phyloP scores from a whole-genome alignment of 495 filamentous ascomycete genomes.

The Baudoinia panamericana region DNA sequence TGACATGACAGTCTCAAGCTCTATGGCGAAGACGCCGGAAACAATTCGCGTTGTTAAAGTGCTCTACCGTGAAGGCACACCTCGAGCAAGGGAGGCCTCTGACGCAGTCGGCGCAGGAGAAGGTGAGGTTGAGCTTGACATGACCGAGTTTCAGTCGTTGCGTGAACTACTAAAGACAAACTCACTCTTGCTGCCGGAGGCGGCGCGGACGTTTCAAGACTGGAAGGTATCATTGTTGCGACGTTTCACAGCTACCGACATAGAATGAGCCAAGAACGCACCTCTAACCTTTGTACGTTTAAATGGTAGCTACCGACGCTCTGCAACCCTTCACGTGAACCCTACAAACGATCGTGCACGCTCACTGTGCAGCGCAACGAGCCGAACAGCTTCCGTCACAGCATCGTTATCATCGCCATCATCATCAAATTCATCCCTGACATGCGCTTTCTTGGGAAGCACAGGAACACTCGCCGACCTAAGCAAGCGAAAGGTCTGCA shows the following conservation, averaged over 20 bases:
- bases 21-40: conserved; percentile 15
- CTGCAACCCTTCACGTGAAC: too few species aligned
- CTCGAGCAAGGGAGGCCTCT: background rate
- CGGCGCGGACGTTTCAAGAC: conserved; percentile 23
- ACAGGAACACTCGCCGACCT: too few species aligned
- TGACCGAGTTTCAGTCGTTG: conserved; percentile 17
- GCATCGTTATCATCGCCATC: too few species aligned
- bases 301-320: too few species aligned
- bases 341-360: too few species aligned
- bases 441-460: too few species aligned
- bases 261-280: background rate
- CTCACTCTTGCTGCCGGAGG: conserved; percentile 18
- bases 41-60: conserved; percentile 26
- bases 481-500: too few species aligned
- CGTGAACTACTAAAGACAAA: conserved; percentile 14
- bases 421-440: too few species aligned
- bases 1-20: conserved; percentile 26
- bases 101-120: conserved; percentile 3
- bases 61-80: conserved; percentile 17
- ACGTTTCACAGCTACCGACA: conserved; percentile 22
- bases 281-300: background rate
- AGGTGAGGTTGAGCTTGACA: conserved; percentile 18
- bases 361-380: too few species aligned
- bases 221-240: conserved; percentile 27
- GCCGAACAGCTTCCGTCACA: too few species aligned